Base-by-base conservation (phyloP, 805 yeast species). In the Candida patagonica region DNA sequence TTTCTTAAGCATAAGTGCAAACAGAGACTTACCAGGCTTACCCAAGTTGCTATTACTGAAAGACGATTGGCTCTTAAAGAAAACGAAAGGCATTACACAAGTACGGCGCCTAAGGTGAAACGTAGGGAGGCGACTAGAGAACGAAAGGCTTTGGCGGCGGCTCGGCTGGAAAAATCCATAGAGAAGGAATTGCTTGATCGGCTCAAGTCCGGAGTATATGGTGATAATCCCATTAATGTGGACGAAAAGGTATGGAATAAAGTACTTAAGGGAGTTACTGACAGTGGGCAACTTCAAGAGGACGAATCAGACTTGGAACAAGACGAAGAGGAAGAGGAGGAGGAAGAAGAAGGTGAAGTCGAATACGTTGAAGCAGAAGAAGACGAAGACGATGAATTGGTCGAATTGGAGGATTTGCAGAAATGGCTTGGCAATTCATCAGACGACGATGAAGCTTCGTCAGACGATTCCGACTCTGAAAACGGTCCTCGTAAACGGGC, bases 171-270 rank as follows among this genome's bases (percentile, higher is more conserved):
- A 60, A 86, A 85, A 65, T 87, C 95, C 10, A 92, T 92, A 52
- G 98, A 92, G 63, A 86, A 86, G 65, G 98, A 92, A 63, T 72
- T 92, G 49, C 70, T 92, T 56, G 96, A 88, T 40, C 78, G 98
- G 63, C 74, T 92, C 56, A 92, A 92, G 76, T 78, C 89, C 56
- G 98, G 98, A 45, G 97, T 97, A 2, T 92, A 92, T 59, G 98
- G 98, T 49, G 97, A 92, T 57, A 85, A 89, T 62, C 98, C 98
- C 42, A 70, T 92, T 57, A 92, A 92, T 56, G 97, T 92, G 26
- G 97, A 92, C 54, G 96, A 89, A 56, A 80, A 80, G 64, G 77
- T 92, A 44, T 92, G 98, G 98, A 80, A 81, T 72, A 84, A 79
- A 67, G 94, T 92, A 19, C 74, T 92, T 67, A 73, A 72, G 40